Conservation (phyloP, 2,329 filamentous ascomycete genomes). For the Colletotrichum eremochloae region DNA sequence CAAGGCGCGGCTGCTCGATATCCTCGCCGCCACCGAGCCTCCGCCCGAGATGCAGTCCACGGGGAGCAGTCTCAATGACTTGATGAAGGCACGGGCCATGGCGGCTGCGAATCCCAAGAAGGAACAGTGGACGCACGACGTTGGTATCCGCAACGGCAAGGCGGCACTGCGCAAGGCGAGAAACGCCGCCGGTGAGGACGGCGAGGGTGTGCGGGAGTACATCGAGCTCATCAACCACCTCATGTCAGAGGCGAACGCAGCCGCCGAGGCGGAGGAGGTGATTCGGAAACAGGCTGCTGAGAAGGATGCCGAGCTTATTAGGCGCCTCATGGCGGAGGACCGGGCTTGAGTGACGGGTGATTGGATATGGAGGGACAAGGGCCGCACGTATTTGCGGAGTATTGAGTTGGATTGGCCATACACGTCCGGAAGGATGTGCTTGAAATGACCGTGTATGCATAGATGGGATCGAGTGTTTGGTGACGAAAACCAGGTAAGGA, state of each 20-base stretch:
- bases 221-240: slow-evolving; percentile 68
- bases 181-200: slow-evolving; percentile 64
- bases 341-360: slow-evolving; percentile 46
- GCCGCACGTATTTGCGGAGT: background rate
- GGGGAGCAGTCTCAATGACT: slow-evolving; percentile 41
- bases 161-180: slow-evolving; percentile 65
- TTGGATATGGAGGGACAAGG: background rate
- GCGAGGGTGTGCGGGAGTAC: slow-evolving; percentile 72
- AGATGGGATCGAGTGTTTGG: slow-evolving; percentile 7
- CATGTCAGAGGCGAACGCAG: slow-evolving; percentile 54
- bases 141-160: slow-evolving; percentile 69
- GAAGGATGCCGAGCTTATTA: slow-evolving; percentile 64
- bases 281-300: slow-evolving; percentile 61
- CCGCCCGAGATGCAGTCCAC: slow-evolving; percentile 48
- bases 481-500: slow-evolving; percentile 15
- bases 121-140: slow-evolving; percentile 69
- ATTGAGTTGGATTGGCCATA: slow-evolving; percentile 8
- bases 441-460: slow-evolving; percentile 16
- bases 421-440: slow-evolving; percentile 17
- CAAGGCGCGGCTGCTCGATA: slow-evolving; percentile 59
- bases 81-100: slow-evolving; percentile 40
- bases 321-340: slow-evolving; percentile 62
- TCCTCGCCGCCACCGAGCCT: slow-evolving; percentile 64
- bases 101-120: slow-evolving; percentile 49
- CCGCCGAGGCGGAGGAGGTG: slow-evolving; percentile 49